Base-by-base conservation (phyloP, 371 early-diverging fungal species). In the Rhizopus delemar region DNA sequence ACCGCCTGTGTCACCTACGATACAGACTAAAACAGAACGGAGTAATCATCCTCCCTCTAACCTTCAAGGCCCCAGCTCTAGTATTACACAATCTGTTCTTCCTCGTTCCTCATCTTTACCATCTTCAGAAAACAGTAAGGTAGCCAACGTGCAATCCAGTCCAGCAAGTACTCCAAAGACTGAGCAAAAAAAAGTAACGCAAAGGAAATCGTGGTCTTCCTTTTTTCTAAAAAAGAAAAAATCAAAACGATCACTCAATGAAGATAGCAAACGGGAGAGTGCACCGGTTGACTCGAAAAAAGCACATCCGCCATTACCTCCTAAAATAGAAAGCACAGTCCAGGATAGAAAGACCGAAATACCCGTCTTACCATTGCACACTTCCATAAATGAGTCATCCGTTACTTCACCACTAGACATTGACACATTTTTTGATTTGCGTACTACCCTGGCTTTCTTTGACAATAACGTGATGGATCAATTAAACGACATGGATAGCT, bases 171-270 rank as follows among this genome's bases (percentile, higher is more conserved):
- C 13, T 38, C 22, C 2, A 22, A 38, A 38, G 5, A 8, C 39
- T 11, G 39, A 38, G n/a, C 12, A 6, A 29, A 29, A 48, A 8
- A 48, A 60, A n/a, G 11, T 65, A 7, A 60, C 52, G 15, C 53
- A 56, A 46, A 58, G 57, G 46, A 56, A 60, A 53, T 65, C 65
- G 12, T 56, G 60, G 16, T 51, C 52, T 28, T 65, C 61, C 8
- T 60, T 65, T 53, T 60, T 60, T 56, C 45, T 52, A 35, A 65
- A 48, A 46, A 56, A 57, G 49, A 57, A 63, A 33, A 65, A 65
- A 41, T 56, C 56, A 36, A 65, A 64, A 46, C 53, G 50, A 32
- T 31, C 62, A 41, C 12, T 51, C 7, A 13, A 1, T 7, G 45
- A 56, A 22, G 22, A 22, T 22, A 22, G 22, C 22, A 43, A 57